These are phyloP conservation scores for Arachis stenosperma DNA, from an alignment of 306 rosid genomes.

Conservation along the genomic window DNA sequence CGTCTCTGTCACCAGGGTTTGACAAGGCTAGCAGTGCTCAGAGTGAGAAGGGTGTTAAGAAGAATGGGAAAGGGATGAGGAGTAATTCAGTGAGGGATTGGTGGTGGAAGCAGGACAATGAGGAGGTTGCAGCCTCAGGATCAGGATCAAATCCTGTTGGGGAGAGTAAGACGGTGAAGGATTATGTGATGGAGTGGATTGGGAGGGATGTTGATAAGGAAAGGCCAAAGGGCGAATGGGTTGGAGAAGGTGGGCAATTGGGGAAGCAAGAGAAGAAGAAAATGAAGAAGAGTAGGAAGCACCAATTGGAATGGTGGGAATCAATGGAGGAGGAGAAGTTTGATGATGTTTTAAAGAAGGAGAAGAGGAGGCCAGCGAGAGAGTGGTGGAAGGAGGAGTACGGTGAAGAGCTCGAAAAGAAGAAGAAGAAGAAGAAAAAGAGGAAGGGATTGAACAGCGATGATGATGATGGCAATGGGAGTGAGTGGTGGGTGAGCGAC, in stretches of 20 bases:
- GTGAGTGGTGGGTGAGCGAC: conserved; percentile 65
- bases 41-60: conserved; percentile 50
- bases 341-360: conserved; percentile 47
- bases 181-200: conserved; percentile 93
- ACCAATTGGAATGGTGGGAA: conserved; percentile 87
- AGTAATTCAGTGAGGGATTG: conserved; percentile 62
- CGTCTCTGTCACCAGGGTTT: conserved; percentile 37
- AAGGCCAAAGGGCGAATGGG: conserved; percentile 52
- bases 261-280: conserved; percentile 44
- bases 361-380: conserved; percentile 74
- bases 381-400: conserved; percentile 99
- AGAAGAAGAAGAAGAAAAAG: conserved; percentile 57
- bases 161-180: conserved; percentile 67
- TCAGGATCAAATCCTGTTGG: conserved; percentile 12
- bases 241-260: conserved; percentile 20
- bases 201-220: conserved; percentile 76
- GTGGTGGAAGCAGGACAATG: conserved; percentile 80
- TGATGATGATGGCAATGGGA: conserved; percentile 52
- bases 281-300: conserved; percentile 56
- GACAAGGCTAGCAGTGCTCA: conserved; percentile 43
- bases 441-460: conserved; percentile 47
- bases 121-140: conserved; percentile 13
- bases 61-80: conserved; percentile 46
- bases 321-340: conserved; percentile 74
- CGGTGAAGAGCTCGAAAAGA: conserved; percentile 65